A percentile compares a stretch with the other conserved stretches of the same genome.
Evolutionary conservation across 306 rosid genomes (phyloP).

Genomic region (Castanea mollissima): DNA sequence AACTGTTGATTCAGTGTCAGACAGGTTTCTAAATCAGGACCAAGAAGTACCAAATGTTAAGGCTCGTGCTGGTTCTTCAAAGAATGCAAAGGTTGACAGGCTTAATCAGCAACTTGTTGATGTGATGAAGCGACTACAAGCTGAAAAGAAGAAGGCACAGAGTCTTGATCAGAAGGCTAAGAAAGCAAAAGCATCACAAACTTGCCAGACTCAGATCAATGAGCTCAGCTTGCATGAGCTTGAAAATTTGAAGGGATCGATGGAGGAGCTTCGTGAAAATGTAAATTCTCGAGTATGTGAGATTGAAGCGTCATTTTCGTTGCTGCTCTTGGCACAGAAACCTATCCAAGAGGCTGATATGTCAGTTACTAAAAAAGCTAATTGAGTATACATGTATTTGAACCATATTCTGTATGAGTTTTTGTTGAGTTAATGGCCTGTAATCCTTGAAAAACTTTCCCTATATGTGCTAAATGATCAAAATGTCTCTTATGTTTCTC

Average conservation of each 20-base stretch:
- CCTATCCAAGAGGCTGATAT: not conserved
- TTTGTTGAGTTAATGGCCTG: not conserved
- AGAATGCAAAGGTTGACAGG: not conserved
- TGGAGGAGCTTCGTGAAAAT: constrained; percentile 23
- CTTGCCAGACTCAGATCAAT: not conserved
- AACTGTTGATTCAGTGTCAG: constrained; percentile 16
- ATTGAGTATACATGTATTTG: not conserved
- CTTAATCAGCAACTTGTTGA: constrained; percentile 21
- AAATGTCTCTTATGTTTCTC: not conserved
- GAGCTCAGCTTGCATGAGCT: constrained; percentile 21
- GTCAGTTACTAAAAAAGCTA: constrained; percentile 20
- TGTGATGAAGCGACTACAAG: constrained; percentile 17
- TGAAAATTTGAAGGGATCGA: constrained; percentile 16
- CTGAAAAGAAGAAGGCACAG: constrained; percentile 37
- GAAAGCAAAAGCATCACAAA: not conserved
- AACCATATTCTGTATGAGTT: not conserved
- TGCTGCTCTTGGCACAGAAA: constrained; percentile 38
- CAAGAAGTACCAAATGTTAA: not conserved
- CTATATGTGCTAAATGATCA: not conserved
- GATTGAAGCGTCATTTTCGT: constrained; percentile 44
- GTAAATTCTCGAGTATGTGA: constrained; percentile 24
- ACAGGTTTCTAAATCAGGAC: constrained; percentile 27
- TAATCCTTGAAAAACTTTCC: not conserved
- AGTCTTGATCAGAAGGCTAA: constrained; percentile 24
- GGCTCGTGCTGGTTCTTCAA: not conserved